A percentile compares a stretch with the other conserved stretches of the same genome.
Conservation (phyloP, 2,329 filamentous ascomycete genomes). For the Diaporthe aspalathi region DNA sequence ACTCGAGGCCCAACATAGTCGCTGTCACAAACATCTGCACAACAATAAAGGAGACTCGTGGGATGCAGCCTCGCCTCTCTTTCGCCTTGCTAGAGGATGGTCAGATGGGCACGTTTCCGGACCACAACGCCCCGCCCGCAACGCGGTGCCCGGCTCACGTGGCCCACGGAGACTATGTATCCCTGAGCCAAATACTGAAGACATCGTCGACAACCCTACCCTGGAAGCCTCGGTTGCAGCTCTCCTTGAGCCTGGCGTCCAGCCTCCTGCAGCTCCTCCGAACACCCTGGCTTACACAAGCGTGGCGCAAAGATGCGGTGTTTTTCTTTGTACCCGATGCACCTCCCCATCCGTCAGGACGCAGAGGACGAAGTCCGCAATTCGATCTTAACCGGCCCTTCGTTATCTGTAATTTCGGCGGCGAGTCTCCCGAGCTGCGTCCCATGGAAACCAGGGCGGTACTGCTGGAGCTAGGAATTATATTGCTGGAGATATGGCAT, state of each 20-base stretch:
- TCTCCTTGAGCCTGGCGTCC: constrained; percentile 41
- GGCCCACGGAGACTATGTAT: not conserved
- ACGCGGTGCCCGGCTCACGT: not conserved
- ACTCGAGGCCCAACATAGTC: not conserved
- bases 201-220: not conserved
- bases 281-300: constrained; percentile 39
- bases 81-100: not conserved
- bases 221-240: constrained; percentile 39
- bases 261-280: constrained; percentile 42
- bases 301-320: constrained; percentile 41
- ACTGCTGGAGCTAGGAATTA: constrained; percentile 44
- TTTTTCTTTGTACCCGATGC: constrained; percentile 24
- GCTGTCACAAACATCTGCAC: constrained; percentile 27
- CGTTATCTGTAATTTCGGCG: constrained; percentile 15
- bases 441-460: constrained; percentile 37
- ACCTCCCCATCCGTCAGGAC: not conserved
- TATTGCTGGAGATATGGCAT: constrained; percentile 45
- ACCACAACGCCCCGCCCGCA: not conserved
- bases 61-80: not conserved
- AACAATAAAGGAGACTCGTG: constrained; percentile 35
- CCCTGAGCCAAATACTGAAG: constrained; percentile 2
- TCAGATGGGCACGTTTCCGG: not conserved
- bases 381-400: constrained; percentile 35
- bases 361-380: not conserved
- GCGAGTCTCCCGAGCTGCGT: not conserved